Evolutionary conservation across 2,329 filamentous ascomycete genomes (phyloP).

Genomic region (Arthroderma sp.): DNA sequence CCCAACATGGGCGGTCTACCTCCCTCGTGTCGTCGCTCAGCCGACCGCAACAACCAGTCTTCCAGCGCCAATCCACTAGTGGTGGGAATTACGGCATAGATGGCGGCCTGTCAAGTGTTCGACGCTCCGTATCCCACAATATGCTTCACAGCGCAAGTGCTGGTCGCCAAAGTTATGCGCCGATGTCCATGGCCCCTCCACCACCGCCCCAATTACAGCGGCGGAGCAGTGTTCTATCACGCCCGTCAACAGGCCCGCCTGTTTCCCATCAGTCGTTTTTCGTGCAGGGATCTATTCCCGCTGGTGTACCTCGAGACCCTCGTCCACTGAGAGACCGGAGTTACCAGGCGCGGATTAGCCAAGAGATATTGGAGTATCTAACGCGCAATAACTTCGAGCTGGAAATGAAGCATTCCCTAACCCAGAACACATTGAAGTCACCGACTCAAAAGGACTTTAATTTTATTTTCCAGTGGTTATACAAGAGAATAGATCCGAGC

Average conservation of each 20-base stretch:
- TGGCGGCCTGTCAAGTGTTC: constrained; percentile 67
- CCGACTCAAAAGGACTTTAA: constrained; percentile 98
- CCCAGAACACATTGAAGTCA: constrained; percentile 78
- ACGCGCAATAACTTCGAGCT: constrained; percentile 91
- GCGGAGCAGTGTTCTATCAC: constrained; percentile 72
- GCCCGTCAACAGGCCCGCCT: constrained; percentile 57
- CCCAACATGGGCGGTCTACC: constrained; percentile 66
- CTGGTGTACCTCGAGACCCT: constrained; percentile 74
- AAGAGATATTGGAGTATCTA: constrained; percentile 84
- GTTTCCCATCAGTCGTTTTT: constrained; percentile 86
- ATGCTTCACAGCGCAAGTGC: constrained; percentile 45
- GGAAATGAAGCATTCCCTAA: constrained; percentile 92
- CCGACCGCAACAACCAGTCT: constrained; percentile 74
- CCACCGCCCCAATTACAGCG: constrained; percentile 43
- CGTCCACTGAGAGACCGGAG: constrained; percentile 69
- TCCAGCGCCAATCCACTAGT: constrained; percentile 65
- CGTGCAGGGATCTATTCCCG: constrained; percentile 67
- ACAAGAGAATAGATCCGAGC: constrained; percentile 85
- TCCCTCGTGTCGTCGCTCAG: constrained; percentile 79
- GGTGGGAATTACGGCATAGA: constrained; percentile 67
- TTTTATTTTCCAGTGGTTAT: constrained; percentile 95
- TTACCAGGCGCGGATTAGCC: constrained; percentile 70
- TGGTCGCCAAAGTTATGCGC: constrained; percentile 61
- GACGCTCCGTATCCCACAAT: constrained; percentile 65
- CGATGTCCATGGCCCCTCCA: constrained; percentile 43